A percentile compares a stretch with the other conserved stretches of the same genome.
Evolutionary conservation across 306 rosid species (phyloP).

Genomic region (Sicyos baderoa): DNA sequence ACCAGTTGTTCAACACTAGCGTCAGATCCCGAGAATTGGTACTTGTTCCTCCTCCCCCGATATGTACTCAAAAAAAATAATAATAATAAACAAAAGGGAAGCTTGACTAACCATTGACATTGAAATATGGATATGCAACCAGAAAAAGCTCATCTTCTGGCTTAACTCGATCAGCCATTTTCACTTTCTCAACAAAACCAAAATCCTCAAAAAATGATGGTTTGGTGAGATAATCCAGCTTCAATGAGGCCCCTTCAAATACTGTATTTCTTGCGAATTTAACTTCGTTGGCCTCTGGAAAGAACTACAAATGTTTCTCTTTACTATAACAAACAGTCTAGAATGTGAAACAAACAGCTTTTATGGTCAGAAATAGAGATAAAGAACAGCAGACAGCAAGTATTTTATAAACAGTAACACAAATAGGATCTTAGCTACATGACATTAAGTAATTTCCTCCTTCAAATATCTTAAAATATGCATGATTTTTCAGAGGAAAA

Average conservation of each 20-base stretch:
- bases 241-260: slow-evolving; percentile 73
- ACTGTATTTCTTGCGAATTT: slow-evolving; percentile 68
- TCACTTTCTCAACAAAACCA: slow-evolving; percentile 77
- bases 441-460: not conserved
- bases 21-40: too few species aligned
- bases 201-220: slow-evolving; percentile 93
- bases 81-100: slow-evolving; percentile 14
- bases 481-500: not conserved
- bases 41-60: too few species aligned
- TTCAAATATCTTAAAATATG: not conserved
- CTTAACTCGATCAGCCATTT: slow-evolving; percentile 85
- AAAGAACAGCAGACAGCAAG: not conserved
- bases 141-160: slow-evolving; percentile 73
- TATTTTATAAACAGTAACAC: not conserved
- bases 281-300: slow-evolving; percentile 96
- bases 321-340: slow-evolving; percentile 25
- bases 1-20: too few species aligned
- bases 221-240: slow-evolving; percentile 87
- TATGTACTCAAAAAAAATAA: too few species aligned
- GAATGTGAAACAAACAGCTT: slow-evolving; percentile 20
- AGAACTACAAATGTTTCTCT: slow-evolving; percentile 53
- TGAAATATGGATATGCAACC: slow-evolving; percentile 88
- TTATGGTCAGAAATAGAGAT: slow-evolving; percentile 17
- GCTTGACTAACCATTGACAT: slow-evolving; percentile 67
- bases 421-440: not conserved